These are phyloP conservation scores for Colletotrichum plurivorum DNA, from an alignment of 2,329 filamentous ascomycete species.

Conservation along the genomic window DNA sequence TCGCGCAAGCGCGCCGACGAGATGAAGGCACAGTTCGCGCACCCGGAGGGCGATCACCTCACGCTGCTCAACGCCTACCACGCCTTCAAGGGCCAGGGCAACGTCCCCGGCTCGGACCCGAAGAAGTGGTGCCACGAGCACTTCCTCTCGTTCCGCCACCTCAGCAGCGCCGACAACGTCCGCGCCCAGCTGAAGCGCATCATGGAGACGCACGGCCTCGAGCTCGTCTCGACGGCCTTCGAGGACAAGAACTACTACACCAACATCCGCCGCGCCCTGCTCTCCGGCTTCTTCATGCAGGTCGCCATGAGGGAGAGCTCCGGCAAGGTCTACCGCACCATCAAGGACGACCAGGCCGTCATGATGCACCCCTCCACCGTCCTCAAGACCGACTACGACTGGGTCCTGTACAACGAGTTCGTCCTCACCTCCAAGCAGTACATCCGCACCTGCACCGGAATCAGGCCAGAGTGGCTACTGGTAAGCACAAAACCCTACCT, in stretches of 20 bases:
- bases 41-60: constrained; percentile 93
- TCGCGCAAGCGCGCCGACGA: constrained; percentile 94
- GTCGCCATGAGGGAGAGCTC: constrained; percentile 93
- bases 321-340: constrained; percentile 92
- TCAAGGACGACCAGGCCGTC: constrained; percentile 97
- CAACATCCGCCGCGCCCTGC: constrained; percentile 93
- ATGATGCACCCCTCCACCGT: constrained; percentile 95
- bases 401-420: constrained; percentile 99
- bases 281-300: constrained; percentile 99
- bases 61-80: constrained; percentile 98
- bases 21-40: constrained; percentile 95
- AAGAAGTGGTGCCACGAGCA: constrained; percentile 98
- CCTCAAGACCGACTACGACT: constrained; percentile 89
- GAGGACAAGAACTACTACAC: constrained; percentile 98
- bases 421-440: constrained; percentile 99
- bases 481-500: constrained; percentile 64
- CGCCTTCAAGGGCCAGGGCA: constrained; percentile 87
- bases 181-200: constrained; percentile 92
- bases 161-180: constrained; percentile 95
- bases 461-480: constrained; percentile 94
- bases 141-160: constrained; percentile 89
- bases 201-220: constrained; percentile 92
- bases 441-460: constrained; percentile 91
- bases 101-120: constrained; percentile 74
- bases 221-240: constrained; percentile 90